Conservation (phyloP, 306 rosid species). For the Lathyrus tuberosus region DNA sequence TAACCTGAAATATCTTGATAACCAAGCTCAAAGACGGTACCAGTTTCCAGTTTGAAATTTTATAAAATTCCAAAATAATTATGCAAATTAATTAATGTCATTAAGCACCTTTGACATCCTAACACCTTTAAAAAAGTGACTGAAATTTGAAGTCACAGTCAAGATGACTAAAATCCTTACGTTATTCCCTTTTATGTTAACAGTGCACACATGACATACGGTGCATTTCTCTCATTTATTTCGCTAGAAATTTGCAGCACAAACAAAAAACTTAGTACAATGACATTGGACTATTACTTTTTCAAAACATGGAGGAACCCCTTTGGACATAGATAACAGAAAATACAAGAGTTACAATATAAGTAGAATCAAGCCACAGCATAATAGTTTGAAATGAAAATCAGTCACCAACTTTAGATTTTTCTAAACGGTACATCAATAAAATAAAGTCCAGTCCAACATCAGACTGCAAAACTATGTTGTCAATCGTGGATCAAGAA, state of each 20-base stretch:
- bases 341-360: background rate
- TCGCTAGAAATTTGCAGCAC: background rate
- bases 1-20: slow-evolving; percentile 18
- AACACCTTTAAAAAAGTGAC: background rate
- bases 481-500: too few relatives aligned
- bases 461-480: too few relatives aligned
- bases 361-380: slow-evolving; percentile 3
- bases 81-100: slow-evolving; percentile 4
- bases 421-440: too few relatives aligned
- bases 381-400: slow-evolving; percentile 4
- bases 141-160: slow-evolving; percentile 13
- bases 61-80: background rate
- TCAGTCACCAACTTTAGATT: too few relatives aligned
- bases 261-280: slow-evolving; percentile 14
- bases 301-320: slow-evolving; percentile 30
- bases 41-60: slow-evolving; percentile 16
- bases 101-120: background rate
- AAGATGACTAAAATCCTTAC: slow-evolving; percentile 11
- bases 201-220: slow-evolving; percentile 3
- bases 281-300: background rate
- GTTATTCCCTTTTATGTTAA: slow-evolving; percentile 9
- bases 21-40: slow-evolving; percentile 15
- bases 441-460: too few relatives aligned
- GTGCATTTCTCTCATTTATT: background rate
- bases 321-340: background rate